Percentiles rank a stretch among this genome's conserved stretches.
Evolutionary conservation across 2,329 filamentous ascomycete genomes (phyloP).

Genomic region (Cercospora canescens): DNA sequence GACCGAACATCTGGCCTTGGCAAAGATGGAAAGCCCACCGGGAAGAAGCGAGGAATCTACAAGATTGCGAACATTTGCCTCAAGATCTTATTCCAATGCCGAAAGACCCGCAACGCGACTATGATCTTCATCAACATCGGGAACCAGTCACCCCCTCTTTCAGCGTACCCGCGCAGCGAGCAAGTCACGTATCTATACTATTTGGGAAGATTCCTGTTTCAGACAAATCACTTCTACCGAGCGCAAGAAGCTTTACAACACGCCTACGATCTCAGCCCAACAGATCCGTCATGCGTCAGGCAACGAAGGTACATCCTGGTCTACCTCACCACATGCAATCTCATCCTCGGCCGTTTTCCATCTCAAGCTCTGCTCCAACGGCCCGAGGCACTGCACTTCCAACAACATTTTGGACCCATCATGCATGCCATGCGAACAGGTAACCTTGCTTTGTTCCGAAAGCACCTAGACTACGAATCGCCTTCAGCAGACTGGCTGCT

Average conservation of each 20-base stretch:
- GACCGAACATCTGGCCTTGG: constrained; percentile 66
- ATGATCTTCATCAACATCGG: constrained; percentile 89
- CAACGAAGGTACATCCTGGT: constrained; percentile 80
- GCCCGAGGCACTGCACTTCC: constrained; percentile 67
- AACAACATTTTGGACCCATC: constrained; percentile 70
- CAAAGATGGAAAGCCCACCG: constrained; percentile 66
- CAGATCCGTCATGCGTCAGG: constrained; percentile 47
- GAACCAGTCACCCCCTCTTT: constrained; percentile 76
- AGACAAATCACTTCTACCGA: constrained; percentile 78
- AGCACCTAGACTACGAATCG: constrained; percentile 58
- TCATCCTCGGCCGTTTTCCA: constrained; percentile 83
- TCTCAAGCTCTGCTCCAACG: constrained; percentile 64
- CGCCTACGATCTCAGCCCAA: constrained; percentile 75
- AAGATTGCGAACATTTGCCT: constrained; percentile 88
- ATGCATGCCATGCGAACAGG: constrained; percentile 70
- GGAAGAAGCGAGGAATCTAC: constrained; percentile 86
- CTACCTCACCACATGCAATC: constrained; percentile 78
- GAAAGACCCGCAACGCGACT: constrained; percentile 78
- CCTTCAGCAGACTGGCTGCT: constrained; percentile 71
- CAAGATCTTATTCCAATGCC: constrained; percentile 84
- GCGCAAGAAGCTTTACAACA: constrained; percentile 74
- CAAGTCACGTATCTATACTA: constrained; percentile 94
- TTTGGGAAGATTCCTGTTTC: constrained; percentile 84
- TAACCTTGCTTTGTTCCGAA: constrained; percentile 72
- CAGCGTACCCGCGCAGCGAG: constrained; percentile 80